These are phyloP conservation scores for Pterocarpus santalinus DNA, from an alignment of 306 rosid species.

Conservation along the genomic window DNA sequence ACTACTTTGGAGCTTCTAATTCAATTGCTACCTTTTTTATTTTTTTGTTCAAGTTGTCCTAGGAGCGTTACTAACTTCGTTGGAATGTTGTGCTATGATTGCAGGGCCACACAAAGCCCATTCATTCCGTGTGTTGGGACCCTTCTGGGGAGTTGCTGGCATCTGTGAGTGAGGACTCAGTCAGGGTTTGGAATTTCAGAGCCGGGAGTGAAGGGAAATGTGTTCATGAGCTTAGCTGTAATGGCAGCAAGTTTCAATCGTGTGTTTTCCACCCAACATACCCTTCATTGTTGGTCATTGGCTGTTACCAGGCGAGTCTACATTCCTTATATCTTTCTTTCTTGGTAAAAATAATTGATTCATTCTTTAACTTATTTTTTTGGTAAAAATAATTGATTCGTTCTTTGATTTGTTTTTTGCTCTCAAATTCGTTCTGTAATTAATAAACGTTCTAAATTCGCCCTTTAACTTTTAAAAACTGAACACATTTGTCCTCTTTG, in stretches of 20 bases:
- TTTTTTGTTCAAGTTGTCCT: background rate
- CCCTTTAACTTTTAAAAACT: no score
- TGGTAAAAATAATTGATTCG: no score
- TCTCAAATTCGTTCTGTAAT: no score
- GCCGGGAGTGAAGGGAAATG: conserved; percentile 85
- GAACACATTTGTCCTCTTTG: no score
- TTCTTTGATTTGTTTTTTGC: no score
- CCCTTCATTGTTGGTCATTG: conserved; percentile 87
- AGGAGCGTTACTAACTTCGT: conserved; percentile 19
- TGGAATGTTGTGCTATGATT: conserved; percentile 46
- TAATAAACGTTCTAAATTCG: no score
- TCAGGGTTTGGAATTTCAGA: conserved; percentile 89
- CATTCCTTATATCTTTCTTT: background rate
- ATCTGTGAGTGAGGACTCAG: conserved; percentile 96
- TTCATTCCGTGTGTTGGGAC: conserved; percentile 89
- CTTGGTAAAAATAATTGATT: no score
- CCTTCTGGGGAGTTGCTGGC: conserved; percentile 94
- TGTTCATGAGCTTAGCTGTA: conserved; percentile 88
- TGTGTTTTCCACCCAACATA: conserved; percentile 92
- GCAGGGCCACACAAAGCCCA: conserved; percentile 83
- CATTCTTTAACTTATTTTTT: no score
- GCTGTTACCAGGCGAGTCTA: conserved; percentile 91
- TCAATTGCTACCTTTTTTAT: no score
- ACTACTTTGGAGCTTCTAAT: background rate
- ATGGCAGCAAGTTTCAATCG: conserved; percentile 84